phyloP scores from a whole-genome alignment of 2,329 filamentous ascomycete species.

The Zalaria sp. region DNA sequence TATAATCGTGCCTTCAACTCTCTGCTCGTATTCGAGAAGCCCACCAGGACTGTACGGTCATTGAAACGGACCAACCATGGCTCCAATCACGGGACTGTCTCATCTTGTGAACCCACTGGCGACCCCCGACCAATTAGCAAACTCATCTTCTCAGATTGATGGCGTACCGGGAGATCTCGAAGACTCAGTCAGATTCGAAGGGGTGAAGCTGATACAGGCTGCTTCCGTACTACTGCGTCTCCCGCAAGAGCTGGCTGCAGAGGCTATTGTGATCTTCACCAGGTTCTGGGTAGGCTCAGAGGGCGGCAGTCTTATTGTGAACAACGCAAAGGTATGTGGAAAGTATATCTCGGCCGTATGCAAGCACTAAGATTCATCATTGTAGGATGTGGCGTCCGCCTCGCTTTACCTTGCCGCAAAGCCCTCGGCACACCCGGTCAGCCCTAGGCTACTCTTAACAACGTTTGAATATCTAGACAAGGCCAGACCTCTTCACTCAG shows the following conservation, averaged over 20 bases:
- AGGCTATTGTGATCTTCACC: constrained; percentile 68
- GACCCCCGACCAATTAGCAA: constrained; percentile 54
- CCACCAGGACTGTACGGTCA: too few relatives aligned
- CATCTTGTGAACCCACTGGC: constrained; percentile 57
- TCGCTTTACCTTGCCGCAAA: constrained; percentile 72
- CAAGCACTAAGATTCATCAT: neutral
- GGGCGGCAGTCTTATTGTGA: constrained; percentile 31
- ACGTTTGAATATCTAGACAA: constrained; percentile 73
- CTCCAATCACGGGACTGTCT: constrained; percentile 18
- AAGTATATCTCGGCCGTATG: neutral
- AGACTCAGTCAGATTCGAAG: constrained; percentile 56
- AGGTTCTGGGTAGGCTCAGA: constrained; percentile 60
- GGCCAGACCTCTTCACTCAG: constrained; percentile 31
- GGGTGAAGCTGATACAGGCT: constrained; percentile 61
- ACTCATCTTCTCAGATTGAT: constrained; percentile 38
- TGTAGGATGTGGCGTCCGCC: constrained; percentile 67
- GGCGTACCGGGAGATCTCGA: constrained; percentile 54
- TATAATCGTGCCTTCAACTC: too few relatives aligned
- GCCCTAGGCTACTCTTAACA: constrained; percentile 67
- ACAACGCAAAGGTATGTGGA: constrained; percentile 35
- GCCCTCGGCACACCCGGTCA: constrained; percentile 61
- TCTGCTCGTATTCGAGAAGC: too few relatives aligned
- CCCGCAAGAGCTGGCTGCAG: constrained; percentile 72
- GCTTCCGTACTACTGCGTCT: constrained; percentile 70
- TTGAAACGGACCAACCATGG: constrained; percentile 7